A percentile compares a stretch with the other conserved stretches of the same genome.
Conservation (phyloP, 164 flowering plant genomes). For the Pachysandra terminalis region DNA sequence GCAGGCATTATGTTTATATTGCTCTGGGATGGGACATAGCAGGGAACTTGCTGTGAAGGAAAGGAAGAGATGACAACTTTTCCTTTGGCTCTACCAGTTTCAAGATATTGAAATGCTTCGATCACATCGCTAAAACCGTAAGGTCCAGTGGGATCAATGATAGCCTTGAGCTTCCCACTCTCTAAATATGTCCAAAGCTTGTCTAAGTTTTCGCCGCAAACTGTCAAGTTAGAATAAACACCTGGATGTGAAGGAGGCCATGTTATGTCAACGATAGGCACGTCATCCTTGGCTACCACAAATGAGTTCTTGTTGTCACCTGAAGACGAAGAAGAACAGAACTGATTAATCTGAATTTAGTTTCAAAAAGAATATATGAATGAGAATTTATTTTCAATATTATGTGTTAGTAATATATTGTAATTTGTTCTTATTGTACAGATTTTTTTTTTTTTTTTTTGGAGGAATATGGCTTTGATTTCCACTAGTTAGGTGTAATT, state of each 20-base stretch:
- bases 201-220: slow-evolving; percentile 34
- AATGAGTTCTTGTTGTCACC: slow-evolving; percentile 35
- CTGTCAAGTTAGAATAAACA: slow-evolving; percentile 37
- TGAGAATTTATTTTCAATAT: too few relatives aligned
- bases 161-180: slow-evolving; percentile 35
- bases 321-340: slow-evolving; percentile 3
- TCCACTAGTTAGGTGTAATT: too few relatives aligned
- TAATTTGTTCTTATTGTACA: too few relatives aligned
- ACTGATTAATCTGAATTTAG: background rate
- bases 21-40: background rate
- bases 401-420: too few relatives aligned
- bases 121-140: slow-evolving; percentile 26
- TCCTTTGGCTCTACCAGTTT: slow-evolving; percentile 50
- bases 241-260: slow-evolving; percentile 42
- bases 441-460: too few relatives aligned
- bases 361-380: too few relatives aligned
- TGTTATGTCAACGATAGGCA: slow-evolving; percentile 38
- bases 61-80: slow-evolving; percentile 36
- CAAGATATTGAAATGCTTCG: slow-evolving; percentile 39
- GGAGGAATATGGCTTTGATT: too few relatives aligned
- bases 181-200: slow-evolving; percentile 35
- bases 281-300: slow-evolving; percentile 35
- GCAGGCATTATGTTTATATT: slow-evolving; percentile 2
- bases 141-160: slow-evolving; percentile 35
- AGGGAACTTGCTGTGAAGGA: slow-evolving; percentile 11